Evolutionary conservation across 768 basidiomycete species (phyloP), one percentile per base, ranked within the genome.

Genomic region (Psilocybe cubensis): DNA sequence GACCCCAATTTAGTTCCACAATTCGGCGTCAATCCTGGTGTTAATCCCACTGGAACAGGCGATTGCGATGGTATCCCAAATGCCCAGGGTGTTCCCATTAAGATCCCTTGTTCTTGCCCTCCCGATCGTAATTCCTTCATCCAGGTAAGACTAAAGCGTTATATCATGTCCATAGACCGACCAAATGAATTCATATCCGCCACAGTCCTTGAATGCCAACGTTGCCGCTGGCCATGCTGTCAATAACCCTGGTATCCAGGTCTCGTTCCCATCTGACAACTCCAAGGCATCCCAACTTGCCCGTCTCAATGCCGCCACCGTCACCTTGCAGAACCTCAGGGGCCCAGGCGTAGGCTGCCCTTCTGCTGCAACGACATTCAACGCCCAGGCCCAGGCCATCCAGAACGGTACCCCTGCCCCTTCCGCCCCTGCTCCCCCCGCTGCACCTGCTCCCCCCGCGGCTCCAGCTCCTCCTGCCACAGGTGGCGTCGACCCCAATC

Each of bases 281-380:
- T 83, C 82, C 5, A 77, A 74, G 54, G 70, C 68, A 7, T 82
- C 83, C 45, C 76, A 84, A 65, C 69, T 81, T 43, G 75, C 84
- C 0, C 84, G 89, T 28, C 74, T 91, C 57, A 73, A 83, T 45
- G 79, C 88, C 24, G 79, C 83, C 4, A 65, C 84, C 10, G 79
- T 88, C 33, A 87, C 89, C 5, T 73, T 91, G n/a, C 90, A 92
- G 73, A 92, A 91, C 69, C 68, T 91, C 40, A 74, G 79, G 47
- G 89, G 88, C 1, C 77, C 86, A 0, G 90, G 89, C 35, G 69
- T 77, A 4, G 90, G 88, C 12, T 91, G 87, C 68, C 88, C 89
- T 4, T 81, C 82, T 12, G 81, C 80, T 1, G 79, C 86, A 8
- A 87, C 89, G 0, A 89, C 86, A 3, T 83, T 88, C 64, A 62